phyloP scores from a whole-genome alignment of 169 alveolate species.

The Theileria parva region DNA sequence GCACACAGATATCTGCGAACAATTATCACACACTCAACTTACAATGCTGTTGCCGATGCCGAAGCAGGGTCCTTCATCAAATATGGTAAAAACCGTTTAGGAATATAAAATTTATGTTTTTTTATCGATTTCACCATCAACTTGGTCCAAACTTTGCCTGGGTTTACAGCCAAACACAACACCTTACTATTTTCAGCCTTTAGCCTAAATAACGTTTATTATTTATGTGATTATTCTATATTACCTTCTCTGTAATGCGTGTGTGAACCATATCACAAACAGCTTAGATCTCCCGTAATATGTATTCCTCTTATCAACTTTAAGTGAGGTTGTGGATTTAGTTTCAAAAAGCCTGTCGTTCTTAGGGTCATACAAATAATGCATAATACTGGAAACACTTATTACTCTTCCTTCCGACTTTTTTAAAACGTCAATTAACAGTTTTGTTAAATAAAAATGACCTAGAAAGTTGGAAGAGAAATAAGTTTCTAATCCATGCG shows the following conservation, averaged over 20 bases:
- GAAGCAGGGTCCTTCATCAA: conserved; percentile 38
- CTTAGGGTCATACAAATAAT: conserved; percentile 44
- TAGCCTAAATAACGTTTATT: conserved; percentile 3
- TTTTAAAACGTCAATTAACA: conserved; percentile 11
- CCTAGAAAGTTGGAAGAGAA: conserved; percentile 59
- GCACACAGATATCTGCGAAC: conserved; percentile 35
- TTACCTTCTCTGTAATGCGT: conserved; percentile 42
- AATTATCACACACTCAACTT: not conserved
- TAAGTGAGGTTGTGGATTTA: conserved; percentile 15
- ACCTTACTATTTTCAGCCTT: conserved; percentile 5
- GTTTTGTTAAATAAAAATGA: conserved; percentile 41
- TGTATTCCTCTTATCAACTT: not conserved
- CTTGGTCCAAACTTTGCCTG: conserved; percentile 42
- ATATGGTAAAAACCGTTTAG: not conserved
- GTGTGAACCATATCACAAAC: conserved; percentile 49
- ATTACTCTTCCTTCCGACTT: conserved; percentile 36
- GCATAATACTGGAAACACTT: conserved; percentile 58
- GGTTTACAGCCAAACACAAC: conserved; percentile 29
- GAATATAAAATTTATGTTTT: not conserved
- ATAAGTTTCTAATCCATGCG: conserved; percentile 14
- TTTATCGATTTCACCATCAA: not conserved
- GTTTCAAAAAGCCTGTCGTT: conserved; percentile 16
- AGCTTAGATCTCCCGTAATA: conserved; percentile 55
- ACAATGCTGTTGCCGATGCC: conserved; percentile 45
- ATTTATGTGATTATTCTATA: not conserved